Evolutionary conservation across 2,329 filamentous ascomycete species (phyloP), one percentile per base, ranked within the genome.

Genomic region (Penicillium vulpinum): DNA sequence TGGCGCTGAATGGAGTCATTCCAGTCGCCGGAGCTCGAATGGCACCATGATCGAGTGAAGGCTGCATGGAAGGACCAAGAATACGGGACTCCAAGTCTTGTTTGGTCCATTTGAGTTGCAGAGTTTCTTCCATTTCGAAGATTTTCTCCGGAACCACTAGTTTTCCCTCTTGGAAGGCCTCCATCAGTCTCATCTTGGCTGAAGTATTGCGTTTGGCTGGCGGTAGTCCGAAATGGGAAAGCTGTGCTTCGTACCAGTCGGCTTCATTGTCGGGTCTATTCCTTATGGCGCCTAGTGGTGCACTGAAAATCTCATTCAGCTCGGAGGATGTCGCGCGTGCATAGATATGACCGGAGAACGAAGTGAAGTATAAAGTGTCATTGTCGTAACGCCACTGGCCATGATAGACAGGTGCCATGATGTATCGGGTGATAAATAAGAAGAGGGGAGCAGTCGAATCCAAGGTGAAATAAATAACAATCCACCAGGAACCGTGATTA

Each of bases 161-260:
- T 2, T 70, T 72, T 1, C 77, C 78, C 2, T 70, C 70, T 35
- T 80, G 82, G 57, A 86, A 66, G 8, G 84, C 83, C 60, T 85
- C 81, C n/a, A 82, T 77, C 16, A 88, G 71, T 2, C 85, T 75
- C 73, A 85, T 80, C 54, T 84, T 83, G 10, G 85, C 84, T 0
- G 80, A 78, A 22, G 82, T 79, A 70, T 87, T 87, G 43, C 78
- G 78, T 64, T 84, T 85, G 18, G 82, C 84, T 0, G 79, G 77
- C 7, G 74, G 75, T 0, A 88, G 75, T 1, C 83, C 85, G 70
- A 87, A 88, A 70, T 88, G 85, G 4, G 85, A 70, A 11, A 87
- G 77, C 60, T 88, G 84, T 0, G 85, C 84, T 59, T 85, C 80
- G 56, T 85, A 88, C 81, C 81, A 88, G 60, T 87, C 83, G 1